Conservation (phyloP, 352 stramenopile genomes). For the Aphanomyces astaci region DNA sequence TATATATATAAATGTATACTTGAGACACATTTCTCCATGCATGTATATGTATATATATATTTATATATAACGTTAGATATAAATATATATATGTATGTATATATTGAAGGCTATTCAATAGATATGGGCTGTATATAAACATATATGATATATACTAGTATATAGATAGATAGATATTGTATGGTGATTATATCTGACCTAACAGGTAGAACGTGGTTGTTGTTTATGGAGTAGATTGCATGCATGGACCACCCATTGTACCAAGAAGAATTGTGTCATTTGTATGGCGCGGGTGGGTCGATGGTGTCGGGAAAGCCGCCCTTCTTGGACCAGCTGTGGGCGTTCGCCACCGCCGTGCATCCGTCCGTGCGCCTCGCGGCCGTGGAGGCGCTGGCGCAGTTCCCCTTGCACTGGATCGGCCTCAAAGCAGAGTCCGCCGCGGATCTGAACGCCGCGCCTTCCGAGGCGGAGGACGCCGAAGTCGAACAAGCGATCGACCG, state of each 20-base stretch:
- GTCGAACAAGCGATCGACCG: slow-evolving; percentile 7
- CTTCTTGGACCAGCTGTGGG: slow-evolving; percentile 46
- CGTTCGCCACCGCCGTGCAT: slow-evolving; percentile 31
- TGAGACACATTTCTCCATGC: too few relatives aligned
- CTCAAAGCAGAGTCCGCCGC: slow-evolving; percentile 23
- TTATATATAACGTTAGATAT: too few relatives aligned
- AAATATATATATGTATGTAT: too few relatives aligned
- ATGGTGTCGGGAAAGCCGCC: not conserved
- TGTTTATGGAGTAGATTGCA: slow-evolving; percentile 16
- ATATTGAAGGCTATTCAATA: too few relatives aligned
- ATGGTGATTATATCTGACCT: too few relatives aligned
- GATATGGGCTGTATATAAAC: too few relatives aligned
- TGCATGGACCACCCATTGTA: slow-evolving; percentile 11
- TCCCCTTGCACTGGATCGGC: slow-evolving; percentile 39
- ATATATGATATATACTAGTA: too few relatives aligned
- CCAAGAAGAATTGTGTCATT: slow-evolving; percentile 15
- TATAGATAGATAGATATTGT: too few relatives aligned
- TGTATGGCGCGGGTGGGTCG: slow-evolving; percentile 3
- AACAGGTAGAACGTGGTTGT: too few relatives aligned
- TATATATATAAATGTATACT: too few relatives aligned
- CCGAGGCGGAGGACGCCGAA: not conserved
- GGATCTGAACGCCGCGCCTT: not conserved
- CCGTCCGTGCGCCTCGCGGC: slow-evolving; percentile 37
- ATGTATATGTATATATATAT: too few relatives aligned
- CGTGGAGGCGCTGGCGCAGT: slow-evolving; percentile 38